Evolutionary conservation across 441 rosid species (phyloP), one percentile per base, ranked within the genome.

Genomic region (Rhodomyrtus psidioides): DNA sequence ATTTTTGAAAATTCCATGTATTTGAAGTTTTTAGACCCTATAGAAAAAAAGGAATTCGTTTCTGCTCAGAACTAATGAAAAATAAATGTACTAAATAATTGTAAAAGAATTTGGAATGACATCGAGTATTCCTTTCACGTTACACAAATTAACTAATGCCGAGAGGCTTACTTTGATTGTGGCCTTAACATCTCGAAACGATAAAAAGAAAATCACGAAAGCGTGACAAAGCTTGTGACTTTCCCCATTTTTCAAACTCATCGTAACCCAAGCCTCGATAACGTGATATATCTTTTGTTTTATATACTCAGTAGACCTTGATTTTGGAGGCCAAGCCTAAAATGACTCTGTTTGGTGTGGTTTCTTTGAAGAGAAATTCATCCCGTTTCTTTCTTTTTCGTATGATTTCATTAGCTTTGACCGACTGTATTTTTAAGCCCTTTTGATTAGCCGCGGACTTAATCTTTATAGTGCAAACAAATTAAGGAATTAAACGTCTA

Each of bases 211-310:
- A 65, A 9, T 30, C 21, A 19, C 19, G 19, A 9, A 34, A 21
- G 76, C 9, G 26, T 2, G 12, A 5, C 19, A 21, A 21, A 65
- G 5, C 4, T 2, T 2, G 1, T 19, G 21, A 21, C 46, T 19
- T 34, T 0, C 13, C 15, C 12, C 4, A 3, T 19, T 65, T 34
- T 65, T 6, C 1, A 0, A 55, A 21, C 4, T 55, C 21, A 55
- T 14, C 0, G 2, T 34, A 2, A 12, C 24, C 1, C 0, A 0
- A 34, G 1, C 6, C 4, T 34, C 0, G 5, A 9, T 21, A 39
- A 34, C 13, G 0, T 10, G 15, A 65, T 34, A 10, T 34, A 0
- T 65, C 14, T 0, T 9, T 34, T 5, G 0, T 9, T 0, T 3
- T 19, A 9, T 65, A 10, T 19, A 34, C 21, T 65, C 2, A 5